Base-by-base conservation (phyloP, 2,329 filamentous ascomycete species). In the Akanthomyces lecanii region DNA sequence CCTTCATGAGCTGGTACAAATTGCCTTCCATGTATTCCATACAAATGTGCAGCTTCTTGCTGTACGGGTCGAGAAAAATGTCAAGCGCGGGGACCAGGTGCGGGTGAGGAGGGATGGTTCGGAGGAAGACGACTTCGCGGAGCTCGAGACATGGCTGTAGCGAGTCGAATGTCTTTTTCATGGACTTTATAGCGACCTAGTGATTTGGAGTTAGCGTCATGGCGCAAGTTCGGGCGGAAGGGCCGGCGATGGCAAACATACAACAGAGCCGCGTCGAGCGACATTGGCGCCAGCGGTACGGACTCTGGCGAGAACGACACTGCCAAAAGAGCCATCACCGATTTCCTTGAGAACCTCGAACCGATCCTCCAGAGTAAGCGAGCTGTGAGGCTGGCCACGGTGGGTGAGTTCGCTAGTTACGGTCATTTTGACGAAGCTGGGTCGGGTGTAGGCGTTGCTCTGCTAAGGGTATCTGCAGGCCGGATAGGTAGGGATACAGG, bases 1-100 rank as follows among this genome's bases (percentile, higher is more conserved):
- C 89, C 80, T 99, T 99, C 95, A 99, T 99, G 66, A 99, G 79
- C 77, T 99, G 95, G 76, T 99, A 99, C 1, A 99, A 83, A 76
- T 99, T 99, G 57, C 95, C 95, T 75, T 99, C 95, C 95, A 99
- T 99, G 77, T 96, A 97, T 79, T 99, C 95, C 95, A 99, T 99
- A 72, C 86, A 89, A 69, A 99, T 99, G 77, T 99, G 95, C 51
- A 99, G 87, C 78, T 97, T 97, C 79, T 93, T 96, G 78, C 85
- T 97, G 75, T 92, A 90, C 0, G 95, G 95, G 72, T 99, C 95
- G 71, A 99, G 86, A 78, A 99, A 99, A 72, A 99, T 99, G 78
- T 99, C 95, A 68, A 98, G 85, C 5, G 95, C 94, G 42, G 95
- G 95, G n/a, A 99, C 95, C 40, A 99, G 85, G 75, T 99, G 95